phyloP scores from a whole-genome alignment of 2,329 filamentous ascomycete genomes.

The Neurospora sp. region DNA sequence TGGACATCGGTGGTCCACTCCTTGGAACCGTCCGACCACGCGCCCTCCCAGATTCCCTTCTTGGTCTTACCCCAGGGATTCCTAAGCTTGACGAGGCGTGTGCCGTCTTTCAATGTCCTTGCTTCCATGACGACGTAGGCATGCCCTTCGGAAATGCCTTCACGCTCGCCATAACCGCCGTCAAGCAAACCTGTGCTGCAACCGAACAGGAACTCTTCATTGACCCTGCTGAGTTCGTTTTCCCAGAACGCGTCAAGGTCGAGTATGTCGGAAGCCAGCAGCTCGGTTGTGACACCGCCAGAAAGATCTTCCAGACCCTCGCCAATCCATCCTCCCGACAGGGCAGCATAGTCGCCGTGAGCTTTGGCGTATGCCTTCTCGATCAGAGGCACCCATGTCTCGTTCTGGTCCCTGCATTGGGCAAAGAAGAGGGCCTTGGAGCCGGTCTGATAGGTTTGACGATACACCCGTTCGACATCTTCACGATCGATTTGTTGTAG shows the following conservation, averaged over 20 bases:
- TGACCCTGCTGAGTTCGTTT: slow-evolving; percentile 67
- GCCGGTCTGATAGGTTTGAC: slow-evolving; percentile 61
- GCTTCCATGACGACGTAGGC: slow-evolving; percentile 52
- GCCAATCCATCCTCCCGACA: slow-evolving; percentile 60
- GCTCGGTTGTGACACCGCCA: slow-evolving; percentile 56
- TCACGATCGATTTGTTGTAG: slow-evolving; percentile 67
- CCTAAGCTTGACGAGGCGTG: slow-evolving; percentile 52
- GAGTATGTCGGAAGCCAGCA: slow-evolving; percentile 58
- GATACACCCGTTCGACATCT: slow-evolving; percentile 54
- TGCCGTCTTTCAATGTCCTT: slow-evolving; percentile 43
- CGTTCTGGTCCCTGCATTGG: slow-evolving; percentile 62
- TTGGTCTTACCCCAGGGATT: slow-evolving; percentile 77
- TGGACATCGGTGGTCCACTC: slow-evolving; percentile 79
- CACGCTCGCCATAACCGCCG: slow-evolving; percentile 35
- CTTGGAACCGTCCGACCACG: slow-evolving; percentile 72
- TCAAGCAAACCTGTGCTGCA: slow-evolving; percentile 42
- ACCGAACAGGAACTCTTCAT: slow-evolving; percentile 65
- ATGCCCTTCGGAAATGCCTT: slow-evolving; percentile 48
- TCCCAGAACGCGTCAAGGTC: slow-evolving; percentile 72
- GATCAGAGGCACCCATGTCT: slow-evolving; percentile 70
- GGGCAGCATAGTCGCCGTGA: slow-evolving; percentile 66
- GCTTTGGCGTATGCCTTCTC: slow-evolving; percentile 77
- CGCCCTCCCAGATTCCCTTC: slow-evolving; percentile 67
- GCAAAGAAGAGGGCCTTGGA: slow-evolving; percentile 68
- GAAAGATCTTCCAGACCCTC: slow-evolving; percentile 51